Evolutionary conservation across 1,284 basidiomycete genomes (phyloP), one percentile per base, ranked within the genome.

Genomic region (Moesziomyces sp.): DNA sequence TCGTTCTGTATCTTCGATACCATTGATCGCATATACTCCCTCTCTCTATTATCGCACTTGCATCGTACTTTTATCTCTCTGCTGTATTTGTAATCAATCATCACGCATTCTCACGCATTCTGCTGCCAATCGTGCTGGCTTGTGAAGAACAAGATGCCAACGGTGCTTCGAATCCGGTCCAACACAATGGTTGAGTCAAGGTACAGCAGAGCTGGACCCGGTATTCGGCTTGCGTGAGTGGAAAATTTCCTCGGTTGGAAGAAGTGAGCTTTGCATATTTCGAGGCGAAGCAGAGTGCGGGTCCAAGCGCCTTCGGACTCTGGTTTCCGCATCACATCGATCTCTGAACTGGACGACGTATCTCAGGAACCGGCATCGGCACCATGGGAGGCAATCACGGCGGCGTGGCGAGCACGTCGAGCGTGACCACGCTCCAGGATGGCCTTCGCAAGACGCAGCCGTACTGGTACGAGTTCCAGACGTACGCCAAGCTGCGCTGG

Each of bases 401-500:
- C 28, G 54, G 46, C n/a, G 55, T 48, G 14, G 49, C 47, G n/a
- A 56, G 58, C 45, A 35, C 46, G 16, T 44, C 47, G 21, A 50
- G 58, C 33, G 35, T 54, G 44, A 58, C 52, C 14, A 52, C 40
- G 18, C 43, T 40, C 16, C 48, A 57, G 44, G 48, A 63, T 50
- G 72, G 72, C 5, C 67, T 74, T 1, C 66, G 72, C 52, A 74
- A 70, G 46, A 69, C 74, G 19, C 21, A 45, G 45, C 69, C 69
- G 5, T 73, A 74, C 60, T 70, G 87, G 86, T 86, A 73, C 72
- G 70, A 69, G 42, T 68, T 67, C 45, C 59, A 66, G 21, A 97
- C 94, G 0, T 95, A 92, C 88, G 93, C 93, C 24, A 98, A 98
- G 85, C 89, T 91, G 67, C 88, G 95, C 30, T 97, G 92, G 92